Conservation (phyloP, 441 rosid genomes). For the Syzygium syzygioides region DNA sequence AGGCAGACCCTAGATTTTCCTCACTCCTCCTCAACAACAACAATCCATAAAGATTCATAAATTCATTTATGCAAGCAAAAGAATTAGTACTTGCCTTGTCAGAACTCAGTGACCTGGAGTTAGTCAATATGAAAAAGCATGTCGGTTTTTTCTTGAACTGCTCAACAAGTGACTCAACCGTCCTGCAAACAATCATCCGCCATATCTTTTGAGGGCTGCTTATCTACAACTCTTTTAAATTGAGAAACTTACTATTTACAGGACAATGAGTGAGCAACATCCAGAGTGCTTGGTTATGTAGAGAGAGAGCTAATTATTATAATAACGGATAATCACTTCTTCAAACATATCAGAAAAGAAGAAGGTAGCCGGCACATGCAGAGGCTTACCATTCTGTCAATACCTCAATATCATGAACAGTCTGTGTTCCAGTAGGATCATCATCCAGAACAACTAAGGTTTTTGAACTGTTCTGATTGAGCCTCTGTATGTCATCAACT, state of each 20-base stretch:
- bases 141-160: constrained; percentile 66
- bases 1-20: not conserved
- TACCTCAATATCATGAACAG: constrained; percentile 94
- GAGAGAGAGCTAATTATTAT: not conserved
- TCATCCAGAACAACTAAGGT: constrained; percentile 93
- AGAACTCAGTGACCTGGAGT: constrained; percentile 87
- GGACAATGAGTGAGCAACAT: not conserved
- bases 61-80: not conserved
- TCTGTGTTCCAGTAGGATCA: constrained; percentile 99
- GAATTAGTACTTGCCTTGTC: constrained; percentile 51
- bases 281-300: not conserved
- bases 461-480: constrained; percentile 60
- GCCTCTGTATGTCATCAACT: constrained; percentile 48
- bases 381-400: constrained; percentile 87
- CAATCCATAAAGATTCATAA: not conserved
- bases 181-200: constrained; percentile 43
- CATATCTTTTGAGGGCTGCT: not conserved
- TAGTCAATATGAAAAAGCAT: constrained; percentile 93
- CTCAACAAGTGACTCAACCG: constrained; percentile 61
- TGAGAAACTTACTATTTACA: not conserved
- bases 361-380: not conserved
- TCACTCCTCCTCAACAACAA: not conserved
- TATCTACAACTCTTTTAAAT: not conserved
- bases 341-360: not conserved
- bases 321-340: not conserved